Base-by-base conservation (phyloP, 73 alveolate genomes). In the Paramecium tetraurelia region DNA sequence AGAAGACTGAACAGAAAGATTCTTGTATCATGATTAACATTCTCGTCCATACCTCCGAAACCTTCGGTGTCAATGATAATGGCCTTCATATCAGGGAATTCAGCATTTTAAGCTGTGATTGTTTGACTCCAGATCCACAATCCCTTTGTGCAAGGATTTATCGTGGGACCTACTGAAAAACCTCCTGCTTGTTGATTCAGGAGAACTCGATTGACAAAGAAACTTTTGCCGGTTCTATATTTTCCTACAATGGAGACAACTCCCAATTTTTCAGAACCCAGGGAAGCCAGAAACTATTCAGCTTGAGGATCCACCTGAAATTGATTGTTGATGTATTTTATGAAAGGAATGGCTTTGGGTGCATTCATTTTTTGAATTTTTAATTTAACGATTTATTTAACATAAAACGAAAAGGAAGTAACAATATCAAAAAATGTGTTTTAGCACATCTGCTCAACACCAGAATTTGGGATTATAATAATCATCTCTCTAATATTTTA, bases 1-100 rank as follows among this genome's bases (percentile, higher is more conserved):
- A 97, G 93, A 27, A 97, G 92, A 11, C 98, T 96, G 48, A 97
- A 95, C 40, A 97, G 85, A 93, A 97, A 97, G 12, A 97, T 97
- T 71, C 99, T 94, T 31, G 97, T 92, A 92, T 98, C 99, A 87
- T 98, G 99, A 85, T 96, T 97, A 11, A 96, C 85, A 86, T 98
- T 99, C 89, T 98, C 99, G 86, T 96, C 99, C 85, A 97, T 93
- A 22, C 98, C 99, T 14, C 99, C 99, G 11, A 97, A 92, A 9
- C 99, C 99, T 95, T 97, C 99, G 12, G 98, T 94, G 92, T 97
- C 99, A 11, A 97, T 95, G 9, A 97, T 58, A 35, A 97, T 48
- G 18, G 96, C 96, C 38, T 93, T 96, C 92, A 95, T 85, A 29
- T 97, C 93, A 63, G 96, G 97, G 16, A 96, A 98, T 68, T 97